Percentiles rank a stretch among this genome's conserved stretches.
phyloP scores from a whole-genome alignment of 441 rosid species.

The Gossypium gossypioides region DNA sequence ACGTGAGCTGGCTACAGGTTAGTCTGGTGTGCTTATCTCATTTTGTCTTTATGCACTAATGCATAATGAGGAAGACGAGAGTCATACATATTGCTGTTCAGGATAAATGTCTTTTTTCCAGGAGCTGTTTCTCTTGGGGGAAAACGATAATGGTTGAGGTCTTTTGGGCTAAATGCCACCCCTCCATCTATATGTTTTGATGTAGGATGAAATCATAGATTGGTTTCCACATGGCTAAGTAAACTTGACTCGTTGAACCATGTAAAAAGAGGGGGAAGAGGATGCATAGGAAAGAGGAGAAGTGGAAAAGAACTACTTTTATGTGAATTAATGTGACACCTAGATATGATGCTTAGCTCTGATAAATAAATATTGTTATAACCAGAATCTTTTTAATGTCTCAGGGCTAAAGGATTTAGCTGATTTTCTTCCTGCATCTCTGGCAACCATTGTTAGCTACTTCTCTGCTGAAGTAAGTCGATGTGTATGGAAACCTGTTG shows the following conservation, averaged over 20 bases:
- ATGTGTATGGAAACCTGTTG: conserved; percentile 65
- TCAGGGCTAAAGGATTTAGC: conserved; percentile 70
- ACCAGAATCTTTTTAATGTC: conserved; percentile 9
- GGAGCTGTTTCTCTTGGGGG: background rate
- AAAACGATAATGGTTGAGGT: background rate
- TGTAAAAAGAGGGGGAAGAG: background rate
- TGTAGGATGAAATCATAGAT: background rate
- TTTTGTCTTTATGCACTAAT: background rate
- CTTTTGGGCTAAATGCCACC: background rate
- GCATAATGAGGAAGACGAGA: background rate
- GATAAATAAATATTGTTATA: conserved; percentile 3
- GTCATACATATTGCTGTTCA: background rate
- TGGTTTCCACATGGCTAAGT: background rate
- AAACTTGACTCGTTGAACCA: background rate
- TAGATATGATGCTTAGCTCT: conserved; percentile 1
- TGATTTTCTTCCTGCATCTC: conserved; percentile 64
- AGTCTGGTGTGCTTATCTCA: conserved; percentile 10
- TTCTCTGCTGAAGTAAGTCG: conserved; percentile 76
- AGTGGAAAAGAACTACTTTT: background rate
- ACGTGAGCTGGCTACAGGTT: conserved; percentile 72
- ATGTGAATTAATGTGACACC: background rate
- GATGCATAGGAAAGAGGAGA: background rate
- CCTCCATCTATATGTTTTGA: background rate
- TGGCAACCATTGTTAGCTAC: conserved; percentile 65
- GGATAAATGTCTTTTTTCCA: background rate